Conservation (phyloP, 1,284 basidiomycete species). For the Rhodotorula sp. region DNA sequence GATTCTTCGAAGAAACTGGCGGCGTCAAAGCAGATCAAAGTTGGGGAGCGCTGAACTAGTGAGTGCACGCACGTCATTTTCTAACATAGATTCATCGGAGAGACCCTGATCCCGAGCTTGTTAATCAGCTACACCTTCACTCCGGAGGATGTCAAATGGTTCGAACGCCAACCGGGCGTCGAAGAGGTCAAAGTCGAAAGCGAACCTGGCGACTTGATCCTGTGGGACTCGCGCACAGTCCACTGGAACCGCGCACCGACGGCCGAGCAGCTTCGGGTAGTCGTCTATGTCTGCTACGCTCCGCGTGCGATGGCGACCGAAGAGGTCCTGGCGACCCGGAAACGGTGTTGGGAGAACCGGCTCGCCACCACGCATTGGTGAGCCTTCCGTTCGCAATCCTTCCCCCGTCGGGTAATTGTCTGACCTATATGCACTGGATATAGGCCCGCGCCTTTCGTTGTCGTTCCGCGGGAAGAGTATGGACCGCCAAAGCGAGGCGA, state of each 20-base stretch:
- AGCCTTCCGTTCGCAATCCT: not conserved
- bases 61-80: constrained; percentile 27
- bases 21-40: constrained; percentile 46
- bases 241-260: constrained; percentile 29
- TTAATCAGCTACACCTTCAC: constrained; percentile 46
- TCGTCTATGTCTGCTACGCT: constrained; percentile 27
- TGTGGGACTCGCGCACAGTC: constrained; percentile 31
- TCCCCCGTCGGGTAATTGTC: not conserved
- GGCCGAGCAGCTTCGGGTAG: constrained; percentile 19
- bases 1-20: constrained; percentile 49
- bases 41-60: constrained; percentile 41
- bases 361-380: constrained; percentile 25
- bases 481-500: constrained; percentile 7
- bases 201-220: constrained; percentile 46
- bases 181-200: constrained; percentile 45
- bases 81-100: too few species aligned
- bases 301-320: constrained; percentile 10
- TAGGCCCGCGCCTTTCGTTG: constrained; percentile 9
- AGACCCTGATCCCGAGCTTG: too few species aligned
- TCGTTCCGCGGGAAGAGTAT: constrained; percentile 8
- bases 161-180: constrained; percentile 42
- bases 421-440: too few species aligned
- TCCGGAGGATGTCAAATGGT: constrained; percentile 44
- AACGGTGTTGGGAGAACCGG: constrained; percentile 6
- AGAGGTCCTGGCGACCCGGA: constrained; percentile 2